phyloP scores from a whole-genome alignment of 306 rosid genomes.

The Quercus variabilis region DNA sequence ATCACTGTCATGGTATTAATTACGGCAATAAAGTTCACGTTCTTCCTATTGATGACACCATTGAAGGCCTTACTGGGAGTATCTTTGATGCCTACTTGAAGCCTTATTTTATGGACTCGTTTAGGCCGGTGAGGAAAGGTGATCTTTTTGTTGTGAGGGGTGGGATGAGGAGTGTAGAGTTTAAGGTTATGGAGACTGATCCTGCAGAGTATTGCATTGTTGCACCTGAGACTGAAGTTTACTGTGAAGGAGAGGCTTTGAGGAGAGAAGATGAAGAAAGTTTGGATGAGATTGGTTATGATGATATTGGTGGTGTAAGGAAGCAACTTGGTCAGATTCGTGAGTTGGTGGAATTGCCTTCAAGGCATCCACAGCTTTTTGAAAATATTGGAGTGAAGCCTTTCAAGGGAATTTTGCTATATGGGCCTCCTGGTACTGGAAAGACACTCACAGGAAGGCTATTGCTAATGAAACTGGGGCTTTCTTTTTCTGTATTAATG shows the following conservation, averaged over 20 bases:
- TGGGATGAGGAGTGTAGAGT: constrained; percentile 25
- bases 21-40: constrained; percentile 29
- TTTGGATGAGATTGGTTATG: constrained; percentile 19
- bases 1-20: constrained; percentile 26
- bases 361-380: constrained; percentile 20
- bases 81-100: no score
- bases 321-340: constrained; percentile 25
- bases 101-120: not conserved
- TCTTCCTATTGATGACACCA: constrained; percentile 21
- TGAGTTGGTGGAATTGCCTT: constrained; percentile 18
- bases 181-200: constrained; percentile 21
- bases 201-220: constrained; percentile 21
- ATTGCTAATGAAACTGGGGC: constrained; percentile 31
- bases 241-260: constrained; percentile 14
- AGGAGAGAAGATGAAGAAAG: constrained; percentile 19
- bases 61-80: no score
- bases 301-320: constrained; percentile 20
- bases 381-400: constrained; percentile 21
- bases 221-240: constrained; percentile 22
- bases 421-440: constrained; percentile 42
- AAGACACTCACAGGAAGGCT: constrained; percentile 33
- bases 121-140: constrained; percentile 17
- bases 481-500: constrained; percentile 8
- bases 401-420: constrained; percentile 33
- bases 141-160: constrained; percentile 22